Evolutionary conservation across 2,329 filamentous ascomycete species (phyloP).

Genomic region (Diplodia mutila): DNA sequence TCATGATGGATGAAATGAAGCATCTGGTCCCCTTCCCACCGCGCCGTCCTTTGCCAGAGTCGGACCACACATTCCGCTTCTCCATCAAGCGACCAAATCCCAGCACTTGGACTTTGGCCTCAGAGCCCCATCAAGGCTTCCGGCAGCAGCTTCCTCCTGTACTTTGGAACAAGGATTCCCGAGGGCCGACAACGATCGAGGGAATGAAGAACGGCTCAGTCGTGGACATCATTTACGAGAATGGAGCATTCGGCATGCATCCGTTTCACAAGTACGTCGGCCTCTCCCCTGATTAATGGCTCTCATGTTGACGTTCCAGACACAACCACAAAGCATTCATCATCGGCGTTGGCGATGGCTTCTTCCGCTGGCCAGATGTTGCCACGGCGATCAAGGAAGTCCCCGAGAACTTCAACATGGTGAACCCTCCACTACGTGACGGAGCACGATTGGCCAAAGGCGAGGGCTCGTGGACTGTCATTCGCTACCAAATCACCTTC

Average conservation of each 20-base stretch:
- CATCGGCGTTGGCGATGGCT: conserved; percentile 54
- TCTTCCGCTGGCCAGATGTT: conserved; percentile 58
- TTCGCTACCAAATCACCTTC: conserved; percentile 52
- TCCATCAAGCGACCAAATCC: conserved; percentile 27
- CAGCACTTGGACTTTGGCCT: background rate
- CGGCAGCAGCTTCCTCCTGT: background rate
- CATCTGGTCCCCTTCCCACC: conserved; percentile 53
- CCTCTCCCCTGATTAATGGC: background rate
- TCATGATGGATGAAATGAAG: conserved; percentile 49
- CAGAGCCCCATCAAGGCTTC: background rate
- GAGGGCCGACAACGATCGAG: background rate
- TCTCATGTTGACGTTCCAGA: conserved; percentile 43
- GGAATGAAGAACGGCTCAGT: conserved; percentile 21
- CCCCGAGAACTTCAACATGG: conserved; percentile 61
- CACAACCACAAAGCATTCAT: conserved; percentile 64
- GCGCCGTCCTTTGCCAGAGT: conserved; percentile 43
- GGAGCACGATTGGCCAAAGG: conserved; percentile 37
- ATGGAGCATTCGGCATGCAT: conserved; percentile 29
- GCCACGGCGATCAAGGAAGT: conserved; percentile 53
- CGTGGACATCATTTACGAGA: conserved; percentile 22
- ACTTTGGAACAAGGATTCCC: background rate
- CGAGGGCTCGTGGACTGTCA: conserved; percentile 45
- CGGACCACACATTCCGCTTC: conserved; percentile 53
- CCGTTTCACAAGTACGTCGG: conserved; percentile 44
- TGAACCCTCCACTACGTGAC: conserved; percentile 59